Conservation (phyloP, 805 yeast species). For the Hanseniaspora jakobsenii region DNA sequence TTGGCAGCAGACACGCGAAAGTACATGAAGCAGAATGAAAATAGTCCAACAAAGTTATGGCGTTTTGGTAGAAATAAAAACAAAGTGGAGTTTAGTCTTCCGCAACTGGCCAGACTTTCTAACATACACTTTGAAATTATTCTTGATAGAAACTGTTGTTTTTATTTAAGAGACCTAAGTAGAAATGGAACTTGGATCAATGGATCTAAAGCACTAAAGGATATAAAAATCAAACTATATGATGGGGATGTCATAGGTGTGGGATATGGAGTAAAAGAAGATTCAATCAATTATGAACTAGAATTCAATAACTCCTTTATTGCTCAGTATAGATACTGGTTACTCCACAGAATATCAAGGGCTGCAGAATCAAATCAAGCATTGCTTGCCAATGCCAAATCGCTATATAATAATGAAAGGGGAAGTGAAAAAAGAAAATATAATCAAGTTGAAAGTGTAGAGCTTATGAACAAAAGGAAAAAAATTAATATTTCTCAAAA, state of each 20-base stretch:
- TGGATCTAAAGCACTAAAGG: constrained; percentile 57
- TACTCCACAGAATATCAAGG: neutral
- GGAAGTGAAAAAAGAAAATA: neutral
- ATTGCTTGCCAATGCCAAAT: too few relatives aligned
- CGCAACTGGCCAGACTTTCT: constrained; percentile 53
- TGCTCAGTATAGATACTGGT: constrained; percentile 9
- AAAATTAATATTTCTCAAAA: too few relatives aligned
- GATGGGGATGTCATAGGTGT: constrained; percentile 92
- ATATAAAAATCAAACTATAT: constrained; percentile 64
- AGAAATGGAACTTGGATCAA: constrained; percentile 91
- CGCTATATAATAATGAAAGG: too few relatives aligned
- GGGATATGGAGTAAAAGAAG: constrained; percentile 73
- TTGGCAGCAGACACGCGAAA: constrained; percentile 4
- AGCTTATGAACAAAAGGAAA: too few relatives aligned
- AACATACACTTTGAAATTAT: constrained; percentile 64
- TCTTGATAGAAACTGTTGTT: constrained; percentile 46
- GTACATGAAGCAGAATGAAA: constrained; percentile 3
- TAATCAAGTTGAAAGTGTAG: neutral
- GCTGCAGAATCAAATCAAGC: neutral
- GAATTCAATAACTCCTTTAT: constrained; percentile 29
- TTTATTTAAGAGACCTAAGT: constrained; percentile 48
- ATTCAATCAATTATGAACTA: constrained; percentile 41
- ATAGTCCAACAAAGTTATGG: constrained; percentile 33
- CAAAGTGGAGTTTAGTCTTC: constrained; percentile 49
- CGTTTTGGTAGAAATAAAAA: constrained; percentile 58